phyloP scores from a whole-genome alignment of 202 grass and related monocot species.

The Bolboschoenoplectus hybrid region DNA sequence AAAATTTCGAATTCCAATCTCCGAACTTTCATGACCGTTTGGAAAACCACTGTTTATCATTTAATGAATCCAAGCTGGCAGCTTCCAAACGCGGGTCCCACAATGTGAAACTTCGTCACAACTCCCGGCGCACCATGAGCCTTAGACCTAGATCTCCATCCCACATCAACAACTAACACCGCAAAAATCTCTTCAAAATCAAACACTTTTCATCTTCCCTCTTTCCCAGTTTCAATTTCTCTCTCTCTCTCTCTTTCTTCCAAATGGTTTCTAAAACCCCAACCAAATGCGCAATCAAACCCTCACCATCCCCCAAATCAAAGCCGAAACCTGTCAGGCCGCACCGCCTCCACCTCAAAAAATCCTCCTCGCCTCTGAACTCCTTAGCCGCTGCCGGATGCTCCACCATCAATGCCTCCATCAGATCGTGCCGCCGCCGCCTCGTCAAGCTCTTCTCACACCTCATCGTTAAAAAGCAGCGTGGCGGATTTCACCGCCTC shows the following conservation, averaged over 20 bases:
- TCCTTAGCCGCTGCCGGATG: background rate
- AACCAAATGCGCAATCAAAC: slow-evolving; percentile 29
- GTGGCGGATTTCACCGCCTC: slow-evolving; percentile 38
- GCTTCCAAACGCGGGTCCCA: background rate
- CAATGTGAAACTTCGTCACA: background rate
- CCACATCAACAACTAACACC: background rate
- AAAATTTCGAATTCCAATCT: background rate
- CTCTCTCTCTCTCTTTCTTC: background rate
- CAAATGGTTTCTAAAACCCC: slow-evolving; percentile 39
- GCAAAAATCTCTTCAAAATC: background rate
- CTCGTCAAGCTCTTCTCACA: slow-evolving; percentile 77
- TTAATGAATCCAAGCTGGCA: slow-evolving; percentile 23
- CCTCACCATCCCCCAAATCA: slow-evolving; percentile 28
- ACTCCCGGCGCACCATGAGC: slow-evolving; percentile 10
- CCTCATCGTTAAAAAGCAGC: slow-evolving; percentile 51
- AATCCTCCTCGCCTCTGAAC: slow-evolving; percentile 17
- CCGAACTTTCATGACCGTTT: slow-evolving; percentile 19
- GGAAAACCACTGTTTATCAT: background rate
- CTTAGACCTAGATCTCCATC: background rate
- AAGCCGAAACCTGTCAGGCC: slow-evolving; percentile 19
- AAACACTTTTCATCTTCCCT: background rate
- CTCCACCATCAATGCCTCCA: slow-evolving; percentile 55
- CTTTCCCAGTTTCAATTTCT: background rate
- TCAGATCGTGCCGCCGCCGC: slow-evolving; percentile 62
- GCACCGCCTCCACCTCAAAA: slow-evolving; percentile 23